Percentiles rank a stretch among this genome's conserved stretches.
Evolutionary conservation across 441 rosid genomes (phyloP).

Genomic region (Erysimum pusillum): DNA sequence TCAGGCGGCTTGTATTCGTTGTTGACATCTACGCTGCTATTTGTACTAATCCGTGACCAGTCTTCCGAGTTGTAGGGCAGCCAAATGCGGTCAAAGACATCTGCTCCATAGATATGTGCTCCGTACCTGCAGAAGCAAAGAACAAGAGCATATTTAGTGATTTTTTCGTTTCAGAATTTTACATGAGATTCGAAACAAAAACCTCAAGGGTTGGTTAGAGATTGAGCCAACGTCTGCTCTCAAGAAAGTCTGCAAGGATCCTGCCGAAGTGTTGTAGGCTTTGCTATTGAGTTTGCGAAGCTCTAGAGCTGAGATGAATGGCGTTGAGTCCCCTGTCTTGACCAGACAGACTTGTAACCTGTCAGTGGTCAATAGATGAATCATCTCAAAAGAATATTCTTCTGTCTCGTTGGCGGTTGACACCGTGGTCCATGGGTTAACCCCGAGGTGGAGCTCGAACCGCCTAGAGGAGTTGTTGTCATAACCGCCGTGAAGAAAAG

Average conservation of each 20-base stretch:
- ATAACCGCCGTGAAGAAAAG: constrained; percentile 44
- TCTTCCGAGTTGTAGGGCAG: not conserved
- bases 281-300: constrained; percentile 44
- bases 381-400: constrained; percentile 41
- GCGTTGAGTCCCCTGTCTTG: constrained; percentile 47
- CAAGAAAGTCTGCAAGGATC: constrained; percentile 9
- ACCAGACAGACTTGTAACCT: constrained; percentile 51
- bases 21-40: not conserved
- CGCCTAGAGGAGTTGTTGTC: constrained; percentile 9
- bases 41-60: constrained; percentile 29
- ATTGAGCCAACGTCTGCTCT: constrained; percentile 41
- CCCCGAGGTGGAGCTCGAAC: constrained; percentile 42
- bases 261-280: constrained; percentile 28
- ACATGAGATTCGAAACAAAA: no score
- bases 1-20: constrained; percentile 35
- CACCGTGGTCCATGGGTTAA: constrained; percentile 48
- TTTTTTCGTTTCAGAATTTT: not conserved
- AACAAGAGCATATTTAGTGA: not conserved
- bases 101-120: constrained; percentile 10
- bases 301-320: constrained; percentile 59
- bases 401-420: constrained; percentile 13
- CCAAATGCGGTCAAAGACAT: constrained; percentile 47
- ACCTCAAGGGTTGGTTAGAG: no score
- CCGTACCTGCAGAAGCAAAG: constrained; percentile 29
- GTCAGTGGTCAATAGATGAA: constrained; percentile 29